Percentiles rank a stretch among this genome's conserved stretches.
phyloP scores from a whole-genome alignment of 2,329 filamentous ascomycete species.

The Chaetomiaceae sp. region DNA sequence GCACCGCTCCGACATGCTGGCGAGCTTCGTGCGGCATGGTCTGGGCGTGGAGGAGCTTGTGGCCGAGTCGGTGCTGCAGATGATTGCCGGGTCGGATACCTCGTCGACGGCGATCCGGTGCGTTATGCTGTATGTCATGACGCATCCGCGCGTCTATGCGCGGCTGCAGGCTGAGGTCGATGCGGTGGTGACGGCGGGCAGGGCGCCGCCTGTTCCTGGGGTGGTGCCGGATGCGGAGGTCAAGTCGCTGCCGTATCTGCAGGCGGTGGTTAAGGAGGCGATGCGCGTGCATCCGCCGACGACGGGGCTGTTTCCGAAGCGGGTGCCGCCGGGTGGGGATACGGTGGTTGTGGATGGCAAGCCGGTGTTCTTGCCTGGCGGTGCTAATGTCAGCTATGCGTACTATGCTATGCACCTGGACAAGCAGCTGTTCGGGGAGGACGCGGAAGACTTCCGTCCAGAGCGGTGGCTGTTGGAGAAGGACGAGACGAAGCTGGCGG shows the following conservation, averaged over 20 bases:
- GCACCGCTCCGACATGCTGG: constrained; percentile 26
- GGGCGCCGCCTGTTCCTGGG: not conserved
- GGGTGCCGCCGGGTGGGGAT: constrained; percentile 28
- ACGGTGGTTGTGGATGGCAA: constrained; percentile 27
- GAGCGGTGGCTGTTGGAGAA: constrained; percentile 40
- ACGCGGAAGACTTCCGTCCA: constrained; percentile 38
- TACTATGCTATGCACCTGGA: constrained; percentile 30
- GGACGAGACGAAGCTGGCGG: constrained; percentile 24
- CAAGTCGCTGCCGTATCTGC: constrained; percentile 31
- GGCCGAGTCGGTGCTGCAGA: constrained; percentile 14
- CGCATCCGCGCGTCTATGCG: constrained; percentile 12
- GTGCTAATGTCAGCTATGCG: constrained; percentile 32
- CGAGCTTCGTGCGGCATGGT: constrained; percentile 27
- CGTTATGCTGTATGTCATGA: constrained; percentile 16
- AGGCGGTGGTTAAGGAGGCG: constrained; percentile 35
- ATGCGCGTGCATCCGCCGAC: constrained; percentile 33
- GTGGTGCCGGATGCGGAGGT: constrained; percentile 13
- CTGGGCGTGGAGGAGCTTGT: constrained; percentile 23
- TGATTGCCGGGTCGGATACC: constrained; percentile 20
- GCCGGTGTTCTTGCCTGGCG: constrained; percentile 32
- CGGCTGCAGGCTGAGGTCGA: constrained; percentile 20
- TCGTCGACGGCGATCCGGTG: constrained; percentile 14
- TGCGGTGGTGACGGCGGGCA: constrained; percentile 2
- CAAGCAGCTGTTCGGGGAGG: constrained; percentile 29
- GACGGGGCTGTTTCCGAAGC: constrained; percentile 21